These are phyloP conservation scores for Suillus subaureus DNA, from an alignment of 768 basidiomycete genomes.

Conservation along the genomic window DNA sequence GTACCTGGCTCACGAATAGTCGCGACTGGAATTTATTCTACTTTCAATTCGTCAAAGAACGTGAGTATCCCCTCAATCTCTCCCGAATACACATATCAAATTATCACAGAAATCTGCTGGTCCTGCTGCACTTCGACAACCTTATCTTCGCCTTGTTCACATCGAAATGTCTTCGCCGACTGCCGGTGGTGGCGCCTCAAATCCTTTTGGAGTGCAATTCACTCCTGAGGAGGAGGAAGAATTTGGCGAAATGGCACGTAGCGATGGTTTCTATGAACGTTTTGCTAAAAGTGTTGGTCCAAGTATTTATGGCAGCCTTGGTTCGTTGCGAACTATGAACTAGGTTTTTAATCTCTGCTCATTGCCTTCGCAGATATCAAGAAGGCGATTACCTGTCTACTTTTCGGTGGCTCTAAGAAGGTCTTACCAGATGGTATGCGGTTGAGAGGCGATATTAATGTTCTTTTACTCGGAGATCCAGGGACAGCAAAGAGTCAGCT, in stretches of 20 bases:
- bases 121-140: constrained; percentile 88
- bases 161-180: constrained; percentile 87
- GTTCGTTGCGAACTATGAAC: constrained; percentile 39
- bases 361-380: constrained; percentile 78
- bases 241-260: constrained; percentile 87
- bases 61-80: constrained; percentile 43
- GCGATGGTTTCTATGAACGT: constrained; percentile 87
- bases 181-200: constrained; percentile 67
- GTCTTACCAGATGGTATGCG: constrained; percentile 97
- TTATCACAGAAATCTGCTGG: constrained; percentile 67
- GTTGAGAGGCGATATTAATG: constrained; percentile 96
- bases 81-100: background rate
- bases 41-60: constrained; percentile 87
- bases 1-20: constrained; percentile 96
- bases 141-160: constrained; percentile 92
- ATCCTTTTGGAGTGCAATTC: constrained; percentile 88
- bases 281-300: constrained; percentile 95
- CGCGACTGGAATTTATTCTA: constrained; percentile 96
- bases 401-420: constrained; percentile 98
- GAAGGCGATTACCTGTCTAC: constrained; percentile 93
- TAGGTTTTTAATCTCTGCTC: constrained; percentile 7
- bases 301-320: constrained; percentile 94
- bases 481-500: constrained; percentile 98
- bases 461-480: constrained; percentile 93
- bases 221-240: constrained; percentile 97